A percentile compares a stretch with the other conserved stretches of the same genome.
Evolutionary conservation across 306 rosid genomes (phyloP).

Genomic region (barrel medic (Medicago truncatula)): MtrunA17r5.0-ANR NC_053046.1:5874501-5875000

Average conservation of each 20-base stretch:
- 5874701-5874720: not conserved
- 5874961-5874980: conserved; percentile 20
- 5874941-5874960: conserved; percentile 63
- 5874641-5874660: not conserved
- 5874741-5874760: conserved; percentile 1
- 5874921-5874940: conserved; percentile 88
- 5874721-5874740: not conserved
- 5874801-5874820: not conserved
- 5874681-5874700: too few relatives aligned
- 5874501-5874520: conserved; percentile 91
- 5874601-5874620: conserved; percentile 26
- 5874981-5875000: not conserved
- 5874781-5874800: not conserved
- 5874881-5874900: conserved; percentile 79
- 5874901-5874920: conserved; percentile 82
- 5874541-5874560: conserved; percentile 90
- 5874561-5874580: conserved; percentile 93
- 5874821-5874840: not conserved
- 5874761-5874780: not conserved
- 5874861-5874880: conserved; percentile 80
- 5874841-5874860: not conserved
- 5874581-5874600: conserved; percentile 80
- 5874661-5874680: too few relatives aligned
- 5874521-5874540: conserved; percentile 83
- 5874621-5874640: not conserved